Conservation (phyloP, 1,284 basidiomycete genomes). For the Leccinum solheimii region DNA sequence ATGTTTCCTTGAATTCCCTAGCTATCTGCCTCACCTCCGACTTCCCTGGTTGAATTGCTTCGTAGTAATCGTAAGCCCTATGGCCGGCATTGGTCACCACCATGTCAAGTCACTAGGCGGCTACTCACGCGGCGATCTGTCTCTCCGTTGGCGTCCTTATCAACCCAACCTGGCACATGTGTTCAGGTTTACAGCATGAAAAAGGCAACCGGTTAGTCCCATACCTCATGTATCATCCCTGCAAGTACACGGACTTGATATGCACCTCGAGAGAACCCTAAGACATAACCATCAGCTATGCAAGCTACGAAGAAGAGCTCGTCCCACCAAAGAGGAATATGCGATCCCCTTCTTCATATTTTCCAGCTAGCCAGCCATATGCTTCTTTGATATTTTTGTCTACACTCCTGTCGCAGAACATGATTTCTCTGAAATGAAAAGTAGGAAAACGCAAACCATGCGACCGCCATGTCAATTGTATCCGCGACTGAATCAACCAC, state of each 20-base stretch:
- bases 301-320: not conserved
- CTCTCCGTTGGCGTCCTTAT: slow-evolving; percentile 26
- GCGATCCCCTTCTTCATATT: slow-evolving; percentile 39
- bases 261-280: slow-evolving; percentile 47
- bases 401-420: slow-evolving; percentile 18
- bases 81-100: not conserved
- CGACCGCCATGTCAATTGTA: slow-evolving; percentile 25
- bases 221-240: slow-evolving; percentile 43
- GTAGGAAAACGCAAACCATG: slow-evolving; percentile 12
- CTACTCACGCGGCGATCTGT: slow-evolving; percentile 17
- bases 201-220: not conserved
- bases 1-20: slow-evolving; percentile 38
- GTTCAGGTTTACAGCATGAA: not conserved
- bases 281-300: not conserved
- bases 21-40: slow-evolving; percentile 19
- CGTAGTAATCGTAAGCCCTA: slow-evolving; percentile 44
- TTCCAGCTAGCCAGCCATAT: slow-evolving; percentile 42
- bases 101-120: not conserved
- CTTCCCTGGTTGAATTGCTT: slow-evolving; percentile 18
- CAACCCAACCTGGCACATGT: slow-evolving; percentile 30
- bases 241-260: slow-evolving; percentile 36
- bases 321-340: slow-evolving; percentile 44
- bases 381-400: slow-evolving; percentile 36
- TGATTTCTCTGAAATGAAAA: not conserved
- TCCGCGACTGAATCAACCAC: slow-evolving; percentile 18